Conservation (phyloP, 345 rosid species). For the Iberis pinnata region DNA sequence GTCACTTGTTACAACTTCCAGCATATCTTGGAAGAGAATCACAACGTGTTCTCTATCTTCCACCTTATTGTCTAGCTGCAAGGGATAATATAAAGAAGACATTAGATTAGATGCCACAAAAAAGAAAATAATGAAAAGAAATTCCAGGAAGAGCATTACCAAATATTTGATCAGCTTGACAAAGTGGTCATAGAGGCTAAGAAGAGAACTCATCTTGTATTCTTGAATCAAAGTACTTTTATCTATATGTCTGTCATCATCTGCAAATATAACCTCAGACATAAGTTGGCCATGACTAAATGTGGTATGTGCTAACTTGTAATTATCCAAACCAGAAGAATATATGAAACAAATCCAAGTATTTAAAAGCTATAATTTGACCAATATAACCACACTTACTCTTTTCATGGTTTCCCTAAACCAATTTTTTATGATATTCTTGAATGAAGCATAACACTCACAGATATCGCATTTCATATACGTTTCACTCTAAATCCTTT, state of each 20-base stretch:
- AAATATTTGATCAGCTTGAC: constrained; percentile 70
- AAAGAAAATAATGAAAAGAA: background rate
- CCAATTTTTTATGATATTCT: constrained; percentile 87
- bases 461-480: constrained; percentile 89
- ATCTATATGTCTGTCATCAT: constrained; percentile 50
- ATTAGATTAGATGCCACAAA: constrained; percentile 10
- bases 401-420: constrained; percentile 65
- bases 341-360: constrained; percentile 13
- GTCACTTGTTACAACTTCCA: constrained; percentile 87
- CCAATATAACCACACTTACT: too few relatives aligned
- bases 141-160: constrained; percentile 42
- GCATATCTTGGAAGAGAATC: constrained; percentile 95
- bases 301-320: background rate
- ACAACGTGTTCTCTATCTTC: constrained; percentile 83
- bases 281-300: too few relatives aligned
- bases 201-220: constrained; percentile 77
- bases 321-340: constrained; percentile 6
- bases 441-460: constrained; percentile 97
- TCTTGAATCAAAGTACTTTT: constrained; percentile 37
- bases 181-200: too few relatives aligned
- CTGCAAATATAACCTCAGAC: constrained; percentile 46
- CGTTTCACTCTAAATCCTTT: constrained; percentile 56
- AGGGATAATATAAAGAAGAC: constrained; percentile 10
- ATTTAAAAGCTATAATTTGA: too few relatives aligned
- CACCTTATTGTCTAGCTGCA: constrained; percentile 59